Base-by-base conservation (phyloP, 176 grass and related monocot species). In the Cenchrus fungigraminus region DNA sequence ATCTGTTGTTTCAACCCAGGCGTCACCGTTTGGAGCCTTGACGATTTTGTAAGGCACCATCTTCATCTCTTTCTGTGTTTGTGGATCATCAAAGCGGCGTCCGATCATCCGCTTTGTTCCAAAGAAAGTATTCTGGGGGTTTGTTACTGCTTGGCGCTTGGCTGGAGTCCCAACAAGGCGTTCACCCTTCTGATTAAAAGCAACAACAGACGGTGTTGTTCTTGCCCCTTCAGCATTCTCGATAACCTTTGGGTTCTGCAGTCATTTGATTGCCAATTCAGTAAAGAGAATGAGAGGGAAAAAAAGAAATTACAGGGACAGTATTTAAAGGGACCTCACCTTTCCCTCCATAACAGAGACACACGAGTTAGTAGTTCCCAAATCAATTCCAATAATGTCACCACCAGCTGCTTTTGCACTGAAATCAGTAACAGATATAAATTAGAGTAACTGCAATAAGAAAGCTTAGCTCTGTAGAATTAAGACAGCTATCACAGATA, bases 211-310 rank as follows among this genome's bases (percentile, higher is more conserved):
- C 7, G 78, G 78, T 67, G 78, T 80, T 53, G 78, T 80, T 68
- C 78, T 80, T 42, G 78, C 63, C 37, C 78, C 78, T 68, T 80
- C 78, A 8, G 78, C 78, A 54, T 80, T 80, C 78, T 80, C 78
- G 12, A 94, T 91, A 44, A 94, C 92, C 79, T 94, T 90, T 17
- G 92, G 89, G 73, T 77, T 94, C 92, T 94, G 73, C 19, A 56
- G 13, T 28, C 53, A 72, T 40, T 59, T 20, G 71, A 54, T 22
- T 74, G 16, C 12, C 9, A 72, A 61, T 50, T 73, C 10, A 53
- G 13, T 8, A 62, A 17, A 79, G 46, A 52, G 0, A 74, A 67
- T 4, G 28, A 37, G 40, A 65, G 4, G 62, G 0, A 71, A 57
- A 68, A 42, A 65, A n/a, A 70, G 37, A 40, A 22, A 59, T 7